Evolutionary conservation across 1,284 basidiomycete species (phyloP), one percentile per base, ranked within the genome.

Genomic region (Puccinia triticina): DNA sequence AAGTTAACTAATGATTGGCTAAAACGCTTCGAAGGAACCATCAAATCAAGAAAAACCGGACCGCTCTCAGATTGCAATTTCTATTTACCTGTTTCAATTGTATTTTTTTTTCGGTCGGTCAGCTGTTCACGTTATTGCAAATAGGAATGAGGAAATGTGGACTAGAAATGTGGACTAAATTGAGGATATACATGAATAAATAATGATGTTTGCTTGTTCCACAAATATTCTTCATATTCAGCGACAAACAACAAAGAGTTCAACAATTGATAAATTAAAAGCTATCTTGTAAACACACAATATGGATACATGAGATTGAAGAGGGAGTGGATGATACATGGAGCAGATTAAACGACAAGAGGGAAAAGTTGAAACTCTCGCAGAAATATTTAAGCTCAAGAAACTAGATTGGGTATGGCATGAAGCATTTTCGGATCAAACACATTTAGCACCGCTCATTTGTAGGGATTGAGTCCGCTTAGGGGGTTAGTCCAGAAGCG

Each of bases 401-500:
- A 43, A 66, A 66, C 16, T 32, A 16, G 64, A 66, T 21, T 66
- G 37, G 64, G 59, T 61, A 34, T 61, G 10, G 14, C 32, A 34
- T 16, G 7, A 61, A 32, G 29, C 59, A 26, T 32, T 61, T 7
- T 32, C 29, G 14, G 14, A 10, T 29, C 5, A 26, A 57, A 4
- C 8, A n/a, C 26, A 34, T 34, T 18, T 16, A 61, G 32, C 3
- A 32, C 32, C 59, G 3, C 32, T 34, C 8, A 34, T 34, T 34
- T 34, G 21, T 3, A 34, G 11, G 26, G 12, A 61, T 34, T 7
- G 18, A 23, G 23, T 10, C 66, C 66, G n/a, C 40, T 37, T 1
- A 69, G 66, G n/a, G 43, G 43, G 14, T 69, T n/a, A 12, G 48
- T 55, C 71, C 71, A 73, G 53, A 73, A 73, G 48, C 71, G 71